phyloP scores from a whole-genome alignment of 345 rosid species.

The Salix brachista region DNA sequence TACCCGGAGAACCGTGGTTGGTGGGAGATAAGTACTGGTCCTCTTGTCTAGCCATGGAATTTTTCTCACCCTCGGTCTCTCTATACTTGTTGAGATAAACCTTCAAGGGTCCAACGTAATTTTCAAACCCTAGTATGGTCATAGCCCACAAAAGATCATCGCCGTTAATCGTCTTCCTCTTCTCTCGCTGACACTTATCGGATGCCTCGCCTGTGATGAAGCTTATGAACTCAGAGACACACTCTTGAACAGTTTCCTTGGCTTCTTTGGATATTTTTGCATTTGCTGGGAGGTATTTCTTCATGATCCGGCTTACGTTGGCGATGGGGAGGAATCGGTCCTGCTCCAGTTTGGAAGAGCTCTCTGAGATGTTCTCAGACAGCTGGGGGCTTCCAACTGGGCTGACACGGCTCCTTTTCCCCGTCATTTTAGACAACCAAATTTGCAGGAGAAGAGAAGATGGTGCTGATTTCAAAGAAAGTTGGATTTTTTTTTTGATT shows the following conservation, averaged over 20 bases:
- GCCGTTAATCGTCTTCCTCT: slow-evolving; percentile 28
- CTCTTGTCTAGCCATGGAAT: slow-evolving; percentile 13
- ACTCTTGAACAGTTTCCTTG: slow-evolving; percentile 27
- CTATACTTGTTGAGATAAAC: slow-evolving; percentile 17
- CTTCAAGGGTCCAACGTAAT: slow-evolving; percentile 21
- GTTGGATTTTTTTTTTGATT: background rate
- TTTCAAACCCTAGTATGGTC: slow-evolving; percentile 26
- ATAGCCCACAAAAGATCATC: slow-evolving; percentile 27
- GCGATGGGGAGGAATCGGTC: slow-evolving; percentile 29
- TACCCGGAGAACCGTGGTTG: background rate
- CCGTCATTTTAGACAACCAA: slow-evolving; percentile 25
- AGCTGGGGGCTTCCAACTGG: slow-evolving; percentile 37
- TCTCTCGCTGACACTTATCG: slow-evolving; percentile 28
- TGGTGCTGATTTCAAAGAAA: too few species aligned
- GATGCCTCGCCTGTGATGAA: slow-evolving; percentile 31
- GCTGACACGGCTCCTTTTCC: slow-evolving; percentile 35
- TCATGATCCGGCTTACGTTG: slow-evolving; percentile 29
- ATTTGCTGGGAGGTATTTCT: slow-evolving; percentile 25
- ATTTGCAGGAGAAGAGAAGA: background rate
- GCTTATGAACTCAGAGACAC: slow-evolving; percentile 29
- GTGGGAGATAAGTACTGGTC: background rate
- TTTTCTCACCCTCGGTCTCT: slow-evolving; percentile 25
- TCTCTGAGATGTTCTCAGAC: slow-evolving; percentile 38
- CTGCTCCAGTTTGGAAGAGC: slow-evolving; percentile 20
- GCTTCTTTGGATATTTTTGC: slow-evolving; percentile 31